Percentiles rank a stretch among this genome's conserved stretches.
Conservation (phyloP, 805 yeast species). For the Millerago galiae region DNA sequence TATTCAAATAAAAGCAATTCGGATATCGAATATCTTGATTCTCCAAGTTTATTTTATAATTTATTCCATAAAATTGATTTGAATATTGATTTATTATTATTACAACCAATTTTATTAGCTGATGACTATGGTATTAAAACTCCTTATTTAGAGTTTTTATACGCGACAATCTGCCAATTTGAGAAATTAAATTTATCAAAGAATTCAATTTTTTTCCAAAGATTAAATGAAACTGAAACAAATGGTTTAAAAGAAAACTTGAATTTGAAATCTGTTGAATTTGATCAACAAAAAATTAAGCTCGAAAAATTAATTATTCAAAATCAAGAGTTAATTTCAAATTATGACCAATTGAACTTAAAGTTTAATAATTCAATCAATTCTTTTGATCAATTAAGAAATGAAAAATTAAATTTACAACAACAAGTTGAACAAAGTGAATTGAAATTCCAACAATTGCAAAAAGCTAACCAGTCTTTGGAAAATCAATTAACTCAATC, state of each 20-base stretch:
- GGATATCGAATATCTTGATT: slow-evolving; percentile 29
- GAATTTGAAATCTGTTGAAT: background rate
- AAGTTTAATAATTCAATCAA: background rate
- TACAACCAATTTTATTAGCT: slow-evolving; percentile 86
- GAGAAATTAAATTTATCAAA: slow-evolving; percentile 25
- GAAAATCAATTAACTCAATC: slow-evolving; percentile 2
- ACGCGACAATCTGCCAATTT: slow-evolving; percentile 68
- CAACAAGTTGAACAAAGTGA: slow-evolving; percentile 8
- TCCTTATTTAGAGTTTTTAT: slow-evolving; percentile 83
- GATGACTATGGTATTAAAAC: slow-evolving; percentile 83
- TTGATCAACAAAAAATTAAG: slow-evolving; percentile 2
- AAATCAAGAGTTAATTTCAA: slow-evolving; percentile 4
- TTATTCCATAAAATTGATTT: slow-evolving; percentile 51
- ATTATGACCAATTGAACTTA: slow-evolving; percentile 2
- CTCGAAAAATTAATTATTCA: slow-evolving; percentile 1
- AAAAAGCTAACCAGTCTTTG: background rate
- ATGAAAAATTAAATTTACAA: slow-evolving; percentile 1
- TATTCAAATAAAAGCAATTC: slow-evolving; percentile 27
- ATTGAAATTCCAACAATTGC: background rate
- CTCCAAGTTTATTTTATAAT: slow-evolving; percentile 61
- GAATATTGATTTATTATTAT: slow-evolving; percentile 66
- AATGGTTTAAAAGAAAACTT: slow-evolving; percentile 1
- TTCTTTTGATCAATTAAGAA: slow-evolving; percentile 2
- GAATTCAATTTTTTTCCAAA: slow-evolving; percentile 21
- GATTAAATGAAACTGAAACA: slow-evolving; percentile 10